These are phyloP conservation scores for Aspergillus clavatus DNA, from an alignment of 2,329 filamentous ascomycete genomes.

Conservation along the genomic window DNA sequence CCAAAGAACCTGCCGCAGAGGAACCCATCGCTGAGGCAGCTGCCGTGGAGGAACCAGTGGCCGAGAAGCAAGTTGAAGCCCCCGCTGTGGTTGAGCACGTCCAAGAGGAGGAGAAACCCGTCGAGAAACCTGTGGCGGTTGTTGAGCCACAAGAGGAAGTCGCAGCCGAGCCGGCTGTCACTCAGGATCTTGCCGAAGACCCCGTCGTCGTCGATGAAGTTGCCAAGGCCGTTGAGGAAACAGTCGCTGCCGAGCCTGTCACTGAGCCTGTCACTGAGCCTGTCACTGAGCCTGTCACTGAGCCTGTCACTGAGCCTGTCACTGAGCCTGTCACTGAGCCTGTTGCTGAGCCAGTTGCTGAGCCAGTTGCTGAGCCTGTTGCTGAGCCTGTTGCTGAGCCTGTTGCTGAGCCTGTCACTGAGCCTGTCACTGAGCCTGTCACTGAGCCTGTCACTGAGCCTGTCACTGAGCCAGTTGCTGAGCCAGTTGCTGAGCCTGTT, in stretches of 20 bases:
- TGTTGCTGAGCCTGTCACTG: not conserved
- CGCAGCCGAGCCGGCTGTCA: not conserved
- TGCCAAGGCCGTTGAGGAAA: no score
- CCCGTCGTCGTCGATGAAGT: not conserved
- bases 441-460: constrained; percentile 7
- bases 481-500: not conserved
- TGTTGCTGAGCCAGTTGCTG: constrained; percentile 4
- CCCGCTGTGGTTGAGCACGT: not conserved
- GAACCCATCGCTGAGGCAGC: constrained; percentile 1
- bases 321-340: constrained; percentile 4
- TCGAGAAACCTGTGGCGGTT: not conserved
- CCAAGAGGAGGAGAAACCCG: constrained; percentile 1
- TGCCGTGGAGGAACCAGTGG: not conserved
- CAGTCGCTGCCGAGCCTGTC: constrained; percentile 1
- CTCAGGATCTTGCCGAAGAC: not conserved
- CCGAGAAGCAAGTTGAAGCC: not conserved
- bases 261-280: constrained; percentile 1
- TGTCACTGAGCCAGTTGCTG: constrained; percentile 1
- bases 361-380: constrained; percentile 5
- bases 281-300: constrained; percentile 5
- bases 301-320: constrained; percentile 1
- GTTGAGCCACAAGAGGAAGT: constrained; percentile 1
- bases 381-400: not conserved
- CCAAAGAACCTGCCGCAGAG: constrained; percentile 5
- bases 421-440: not conserved